Evolutionary conservation across 1,284 basidiomycete genomes (phyloP), one percentile per base, ranked within the genome.

Genomic region (Apiotrichum gamsii): DNA sequence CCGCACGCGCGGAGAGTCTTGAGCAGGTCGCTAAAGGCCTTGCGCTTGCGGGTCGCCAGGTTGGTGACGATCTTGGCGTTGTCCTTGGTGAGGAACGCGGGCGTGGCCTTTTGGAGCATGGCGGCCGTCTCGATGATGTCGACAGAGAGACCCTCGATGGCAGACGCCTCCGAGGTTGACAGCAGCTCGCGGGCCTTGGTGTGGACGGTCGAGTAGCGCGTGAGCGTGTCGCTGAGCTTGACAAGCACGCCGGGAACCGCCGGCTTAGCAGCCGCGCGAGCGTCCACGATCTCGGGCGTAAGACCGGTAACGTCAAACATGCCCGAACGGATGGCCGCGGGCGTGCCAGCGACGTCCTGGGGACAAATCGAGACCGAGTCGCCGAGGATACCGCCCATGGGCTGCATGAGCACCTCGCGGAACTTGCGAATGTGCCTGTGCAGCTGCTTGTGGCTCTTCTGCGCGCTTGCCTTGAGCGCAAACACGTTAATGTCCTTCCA

Each of bases 401-500:
- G 84, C 66, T 89, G 83, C 39, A 85, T 81, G 11, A 98, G 77
- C 20, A 90, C 73, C 39, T 90, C 85, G n/a, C 91, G 81, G 76
- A 94, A 95, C 72, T 90, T 95, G 52, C 89, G 82, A 53, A 97
- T 81, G 56, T 83, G 81, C 70, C 88, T 90, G 79, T 93, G 94
- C 13, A 99, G 76, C 56, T 93, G 88, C 52, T 83, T 82, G 69
- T 99, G 95, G 2, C 89, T 90, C 64, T 82, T 85, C 58, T 86
- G 82, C 0, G 94, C 93, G 61, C 91, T 97, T 54, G 87, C 84
- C 68, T 87, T 88, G 55, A 99, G 78, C 4, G 95, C 91, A 57
- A 90, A 87, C 10, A 98, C 85, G 62, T 98, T 99, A 64, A 94
- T 78, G 65, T 99, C 95, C 69, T 88, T 94, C 95, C 95, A 98